Conservation (phyloP, 257 asterid species). For the Solanum tarapatanum region DNA sequence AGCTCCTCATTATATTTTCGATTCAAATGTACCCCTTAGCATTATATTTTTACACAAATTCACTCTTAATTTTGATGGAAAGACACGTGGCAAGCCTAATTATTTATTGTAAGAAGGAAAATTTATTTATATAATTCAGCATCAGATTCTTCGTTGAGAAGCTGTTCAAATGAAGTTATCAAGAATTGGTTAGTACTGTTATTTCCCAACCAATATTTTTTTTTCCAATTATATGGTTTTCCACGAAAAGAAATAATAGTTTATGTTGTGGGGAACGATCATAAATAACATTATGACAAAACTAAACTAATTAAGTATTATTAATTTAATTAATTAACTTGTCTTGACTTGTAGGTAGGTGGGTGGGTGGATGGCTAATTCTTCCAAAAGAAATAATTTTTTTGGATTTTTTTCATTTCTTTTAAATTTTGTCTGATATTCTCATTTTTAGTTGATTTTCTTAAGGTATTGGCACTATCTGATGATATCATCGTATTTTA, state of each 20-base stretch:
- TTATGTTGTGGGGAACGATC: background rate
- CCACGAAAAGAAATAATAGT: background rate
- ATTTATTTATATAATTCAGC: background rate
- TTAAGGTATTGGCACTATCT: background rate
- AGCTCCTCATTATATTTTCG: background rate
- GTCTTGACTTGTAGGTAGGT: background rate
- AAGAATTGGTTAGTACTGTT: background rate
- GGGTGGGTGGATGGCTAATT: constrained; percentile 11
- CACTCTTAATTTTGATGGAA: too few species aligned
- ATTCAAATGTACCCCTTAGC: rapidly evolving
- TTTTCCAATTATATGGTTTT: background rate
- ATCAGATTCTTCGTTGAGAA: background rate
- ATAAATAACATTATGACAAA: constrained; percentile 1
- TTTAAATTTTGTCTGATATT: background rate
- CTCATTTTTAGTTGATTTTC: background rate
- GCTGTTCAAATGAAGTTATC: background rate
- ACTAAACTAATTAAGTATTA: background rate
- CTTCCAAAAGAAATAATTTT: background rate
- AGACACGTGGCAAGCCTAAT: background rate
- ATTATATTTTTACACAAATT: too few species aligned
- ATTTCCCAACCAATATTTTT: background rate
- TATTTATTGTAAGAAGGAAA: background rate
- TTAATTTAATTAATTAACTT: background rate
- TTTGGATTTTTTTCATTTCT: background rate
- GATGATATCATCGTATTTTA: background rate